These are phyloP conservation scores for Wickerhamiella domercqiae DNA, from an alignment of 805 yeast genomes.

Conservation along the genomic window DNA sequence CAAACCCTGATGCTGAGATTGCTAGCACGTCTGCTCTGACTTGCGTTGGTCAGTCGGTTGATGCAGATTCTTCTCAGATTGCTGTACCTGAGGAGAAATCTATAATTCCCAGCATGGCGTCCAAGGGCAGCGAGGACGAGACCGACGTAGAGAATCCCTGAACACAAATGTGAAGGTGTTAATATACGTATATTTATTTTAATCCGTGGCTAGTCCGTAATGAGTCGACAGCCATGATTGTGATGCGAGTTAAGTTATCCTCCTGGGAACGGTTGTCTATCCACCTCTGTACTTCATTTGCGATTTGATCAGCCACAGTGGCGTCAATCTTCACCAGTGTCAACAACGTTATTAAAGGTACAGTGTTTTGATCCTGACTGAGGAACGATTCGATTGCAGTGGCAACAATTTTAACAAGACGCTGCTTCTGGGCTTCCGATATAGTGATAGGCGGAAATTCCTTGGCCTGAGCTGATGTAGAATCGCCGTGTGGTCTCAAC, in stretches of 20 bases:
- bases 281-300: not conserved
- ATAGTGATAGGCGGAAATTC: not conserved
- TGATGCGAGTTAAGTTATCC: not conserved
- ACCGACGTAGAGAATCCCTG: too few relatives aligned
- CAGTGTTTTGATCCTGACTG: not conserved
- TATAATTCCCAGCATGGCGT: too few relatives aligned
- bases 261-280: not conserved
- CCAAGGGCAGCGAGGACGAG: too few relatives aligned
- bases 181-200: too few relatives aligned
- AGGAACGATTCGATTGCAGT: not conserved
- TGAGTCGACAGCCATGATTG: too few relatives aligned
- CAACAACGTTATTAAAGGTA: constrained; percentile 33
- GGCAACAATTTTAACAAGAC: not conserved
- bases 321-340: constrained; percentile 21
- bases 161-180: too few relatives aligned
- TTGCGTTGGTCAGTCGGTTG: too few relatives aligned
- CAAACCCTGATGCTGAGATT: too few relatives aligned
- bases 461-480: not conserved
- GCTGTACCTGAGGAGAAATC: too few relatives aligned
- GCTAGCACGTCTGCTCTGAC: too few relatives aligned
- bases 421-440: not conserved
- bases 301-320: not conserved
- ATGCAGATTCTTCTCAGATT: too few relatives aligned
- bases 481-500: constrained; percentile 2
- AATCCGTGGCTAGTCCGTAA: too few relatives aligned